These are phyloP conservation scores for Phialophora macrospora DNA, from an alignment of 2,329 filamentous ascomycete species.

Conservation along the genomic window DNA sequence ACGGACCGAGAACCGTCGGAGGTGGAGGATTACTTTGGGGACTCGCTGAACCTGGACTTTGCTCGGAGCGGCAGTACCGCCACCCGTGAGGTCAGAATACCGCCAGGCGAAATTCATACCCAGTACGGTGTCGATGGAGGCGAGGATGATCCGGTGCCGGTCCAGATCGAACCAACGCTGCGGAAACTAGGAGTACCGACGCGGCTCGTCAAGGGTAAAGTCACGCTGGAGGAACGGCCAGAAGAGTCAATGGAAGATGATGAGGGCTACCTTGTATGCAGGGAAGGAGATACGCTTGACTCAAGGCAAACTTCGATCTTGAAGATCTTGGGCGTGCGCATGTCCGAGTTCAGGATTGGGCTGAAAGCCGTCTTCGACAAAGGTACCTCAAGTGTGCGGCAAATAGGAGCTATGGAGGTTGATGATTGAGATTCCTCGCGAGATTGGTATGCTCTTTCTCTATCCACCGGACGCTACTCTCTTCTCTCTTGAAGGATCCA, in stretches of 20 bases:
- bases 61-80: slow-evolving; percentile 83
- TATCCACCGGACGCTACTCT: slow-evolving; percentile 31
- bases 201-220: slow-evolving; percentile 83
- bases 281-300: slow-evolving; percentile 82
- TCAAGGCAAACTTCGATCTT: slow-evolving; percentile 89
- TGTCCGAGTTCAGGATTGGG: slow-evolving; percentile 86
- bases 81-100: slow-evolving; percentile 76
- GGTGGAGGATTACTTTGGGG: slow-evolving; percentile 73
- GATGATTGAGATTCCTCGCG: slow-evolving; percentile 38
- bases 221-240: slow-evolving; percentile 68
- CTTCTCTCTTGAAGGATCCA: slow-evolving; percentile 42
- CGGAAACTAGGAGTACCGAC: slow-evolving; percentile 89
- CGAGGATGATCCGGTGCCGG: slow-evolving; percentile 83
- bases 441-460: not conserved
- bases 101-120: slow-evolving; percentile 79
- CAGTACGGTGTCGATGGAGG: slow-evolving; percentile 60
- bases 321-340: slow-evolving; percentile 89
- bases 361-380: slow-evolving; percentile 68
- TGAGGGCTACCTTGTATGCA: slow-evolving; percentile 74
- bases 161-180: slow-evolving; percentile 88
- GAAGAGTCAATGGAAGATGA: slow-evolving; percentile 48
- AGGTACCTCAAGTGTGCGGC: slow-evolving; percentile 48
- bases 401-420: slow-evolving; percentile 51
- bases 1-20: slow-evolving; percentile 74
- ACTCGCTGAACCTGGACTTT: slow-evolving; percentile 79